Percentiles rank a stretch among this genome's conserved stretches.
Evolutionary conservation across 768 basidiomycete species (phyloP).

Genomic region (Paxillus ammoniavirescens): DNA sequence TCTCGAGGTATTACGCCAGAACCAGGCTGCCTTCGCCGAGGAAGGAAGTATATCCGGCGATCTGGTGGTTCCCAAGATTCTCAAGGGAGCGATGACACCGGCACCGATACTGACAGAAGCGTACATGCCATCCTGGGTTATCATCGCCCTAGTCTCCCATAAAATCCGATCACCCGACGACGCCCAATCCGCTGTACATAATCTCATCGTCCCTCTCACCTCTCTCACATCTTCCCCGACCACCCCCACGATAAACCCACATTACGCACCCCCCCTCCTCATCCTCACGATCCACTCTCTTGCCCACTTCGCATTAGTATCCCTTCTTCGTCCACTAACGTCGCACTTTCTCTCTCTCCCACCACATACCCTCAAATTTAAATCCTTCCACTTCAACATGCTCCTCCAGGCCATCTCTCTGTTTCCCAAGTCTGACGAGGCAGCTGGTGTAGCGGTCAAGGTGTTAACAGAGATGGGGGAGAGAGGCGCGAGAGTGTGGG

Average conservation of each 20-base stretch:
- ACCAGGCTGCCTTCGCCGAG: constrained; percentile 1
- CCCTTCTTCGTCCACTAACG: constrained; percentile 45
- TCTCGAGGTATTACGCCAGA: constrained; percentile 17
- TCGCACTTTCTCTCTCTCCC: constrained; percentile 39
- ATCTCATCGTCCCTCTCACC: constrained; percentile 43
- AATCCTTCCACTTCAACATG: constrained; percentile 46
- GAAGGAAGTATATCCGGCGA: neutral
- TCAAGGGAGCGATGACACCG: neutral
- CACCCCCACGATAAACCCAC: neutral
- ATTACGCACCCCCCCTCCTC: constrained; percentile 9
- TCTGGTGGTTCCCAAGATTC: neutral
- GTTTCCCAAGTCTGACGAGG: constrained; percentile 39
- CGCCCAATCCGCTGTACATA: constrained; percentile 42
- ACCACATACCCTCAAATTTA: constrained; percentile 9
- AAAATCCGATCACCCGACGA: constrained; percentile 46
- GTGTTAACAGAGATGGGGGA: constrained; percentile 49
- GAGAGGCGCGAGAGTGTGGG: constrained; percentile 39
- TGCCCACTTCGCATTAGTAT: constrained; percentile 46
- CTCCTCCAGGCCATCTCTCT: constrained; percentile 51
- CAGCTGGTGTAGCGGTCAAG: constrained; percentile 38
- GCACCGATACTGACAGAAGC: neutral
- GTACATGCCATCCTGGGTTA: constrained; percentile 51
- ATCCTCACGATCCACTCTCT: constrained; percentile 42
- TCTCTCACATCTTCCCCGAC: constrained; percentile 24
- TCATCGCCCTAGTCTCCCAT: constrained; percentile 46